Evolutionary conservation across 345 rosid species (phyloP).

Genomic region (Heritiera littoralis): DNA sequence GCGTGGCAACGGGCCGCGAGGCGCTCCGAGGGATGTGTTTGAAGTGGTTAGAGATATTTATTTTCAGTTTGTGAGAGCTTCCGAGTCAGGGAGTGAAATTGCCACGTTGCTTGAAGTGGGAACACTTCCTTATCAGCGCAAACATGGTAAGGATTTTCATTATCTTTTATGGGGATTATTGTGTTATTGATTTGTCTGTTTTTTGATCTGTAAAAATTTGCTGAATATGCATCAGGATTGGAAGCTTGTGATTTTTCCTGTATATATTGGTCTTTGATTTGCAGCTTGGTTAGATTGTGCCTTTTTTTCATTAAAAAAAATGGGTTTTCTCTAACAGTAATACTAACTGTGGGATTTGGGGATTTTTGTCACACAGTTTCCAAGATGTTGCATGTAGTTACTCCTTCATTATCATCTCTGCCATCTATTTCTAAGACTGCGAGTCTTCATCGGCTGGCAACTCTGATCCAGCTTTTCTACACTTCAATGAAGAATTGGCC

Average conservation of each 20-base stretch:
- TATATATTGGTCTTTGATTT: background rate
- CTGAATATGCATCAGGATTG: background rate
- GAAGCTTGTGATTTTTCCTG: background rate
- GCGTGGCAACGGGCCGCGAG: constrained; percentile 36
- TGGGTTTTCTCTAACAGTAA: constrained; percentile 15
- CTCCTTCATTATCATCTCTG: constrained; percentile 53
- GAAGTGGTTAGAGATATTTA: constrained; percentile 73
- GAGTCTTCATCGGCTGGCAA: constrained; percentile 41
- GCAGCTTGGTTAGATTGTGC: constrained; percentile 16
- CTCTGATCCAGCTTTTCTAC: constrained; percentile 44
- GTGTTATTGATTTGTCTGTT: background rate
- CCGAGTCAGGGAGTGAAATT: constrained; percentile 77
- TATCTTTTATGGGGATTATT: background rate
- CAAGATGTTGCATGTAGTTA: constrained; percentile 64
- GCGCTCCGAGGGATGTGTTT: constrained; percentile 45
- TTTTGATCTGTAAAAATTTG: constrained; percentile 24
- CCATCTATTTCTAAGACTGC: constrained; percentile 56
- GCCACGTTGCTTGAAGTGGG: constrained; percentile 90
- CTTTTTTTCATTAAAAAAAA: background rate
- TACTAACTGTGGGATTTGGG: constrained; percentile 22
- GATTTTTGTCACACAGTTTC: constrained; percentile 44
- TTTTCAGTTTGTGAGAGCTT: constrained; percentile 72
- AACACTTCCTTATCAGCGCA: constrained; percentile 71
- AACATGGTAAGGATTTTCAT: constrained; percentile 52
- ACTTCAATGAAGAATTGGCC: constrained; percentile 69